These are phyloP conservation scores for Neofusicoccum cordaticola DNA, from an alignment of 2,329 filamentous ascomycete genomes.

Conservation along the genomic window DNA sequence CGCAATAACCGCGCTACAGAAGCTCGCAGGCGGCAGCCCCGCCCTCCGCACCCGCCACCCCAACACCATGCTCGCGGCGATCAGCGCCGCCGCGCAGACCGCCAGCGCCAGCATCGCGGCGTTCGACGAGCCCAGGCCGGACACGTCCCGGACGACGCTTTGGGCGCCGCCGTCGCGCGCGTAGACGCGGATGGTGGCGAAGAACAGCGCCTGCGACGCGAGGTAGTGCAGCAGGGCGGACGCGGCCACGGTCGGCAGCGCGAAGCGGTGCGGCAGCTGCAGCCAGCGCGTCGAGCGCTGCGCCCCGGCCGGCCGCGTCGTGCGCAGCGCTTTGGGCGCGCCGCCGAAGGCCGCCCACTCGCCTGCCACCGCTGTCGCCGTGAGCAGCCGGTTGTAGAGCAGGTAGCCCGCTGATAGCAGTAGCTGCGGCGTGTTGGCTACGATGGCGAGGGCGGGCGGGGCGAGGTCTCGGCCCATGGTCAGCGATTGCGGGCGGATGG, in stretches of 20 bases:
- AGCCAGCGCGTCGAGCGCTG: conserved; percentile 44
- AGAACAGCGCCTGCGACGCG: conserved; percentile 43
- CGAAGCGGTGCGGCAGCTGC: conserved; percentile 38
- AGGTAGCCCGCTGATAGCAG: conserved; percentile 48
- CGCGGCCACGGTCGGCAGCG: conserved; percentile 33
- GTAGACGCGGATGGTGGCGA: conserved; percentile 23
- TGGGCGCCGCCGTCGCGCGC: too few species aligned
- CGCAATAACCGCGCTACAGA: too few species aligned
- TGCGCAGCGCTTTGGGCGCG: conserved; percentile 35
- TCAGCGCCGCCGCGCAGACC: too few species aligned
- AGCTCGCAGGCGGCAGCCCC: too few species aligned
- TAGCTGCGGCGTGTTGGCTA: conserved; percentile 20
- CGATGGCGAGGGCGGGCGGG: not conserved
- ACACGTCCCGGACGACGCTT: too few species aligned
- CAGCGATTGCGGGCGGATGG: not conserved
- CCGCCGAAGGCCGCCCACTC: conserved; percentile 48
- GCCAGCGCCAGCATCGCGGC: too few species aligned
- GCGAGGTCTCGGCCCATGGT: not conserved
- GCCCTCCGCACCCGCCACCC: too few species aligned
- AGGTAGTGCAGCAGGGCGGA: conserved; percentile 43
- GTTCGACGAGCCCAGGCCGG: too few species aligned
- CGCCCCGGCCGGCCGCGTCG: conserved; percentile 32
- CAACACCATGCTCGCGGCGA: too few species aligned
- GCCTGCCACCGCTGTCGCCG: conserved; percentile 44
- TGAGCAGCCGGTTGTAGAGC: conserved; percentile 46